These are phyloP conservation scores for Pleurotus sapidus DNA, from an alignment of 768 basidiomycete genomes.

Conservation along the genomic window DNA sequence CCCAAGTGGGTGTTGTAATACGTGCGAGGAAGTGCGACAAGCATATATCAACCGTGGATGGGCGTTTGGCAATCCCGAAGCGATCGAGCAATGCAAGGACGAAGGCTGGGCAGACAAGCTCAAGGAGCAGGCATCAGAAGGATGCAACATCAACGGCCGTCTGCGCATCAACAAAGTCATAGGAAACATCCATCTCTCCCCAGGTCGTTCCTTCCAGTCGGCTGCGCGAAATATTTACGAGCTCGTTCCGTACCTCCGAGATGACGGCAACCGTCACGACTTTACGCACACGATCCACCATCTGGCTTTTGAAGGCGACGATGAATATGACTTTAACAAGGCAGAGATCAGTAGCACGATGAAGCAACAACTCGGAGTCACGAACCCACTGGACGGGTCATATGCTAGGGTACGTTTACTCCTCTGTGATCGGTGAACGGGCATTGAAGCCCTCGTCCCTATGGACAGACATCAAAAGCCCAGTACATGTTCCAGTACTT, in stretches of 20 bases:
- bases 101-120: constrained; percentile 97
- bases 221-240: constrained; percentile 78
- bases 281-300: constrained; percentile 87
- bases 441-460: constrained; percentile 6
- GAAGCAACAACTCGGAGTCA: constrained; percentile 72
- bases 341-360: constrained; percentile 57
- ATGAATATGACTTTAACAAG: constrained; percentile 75
- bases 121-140: constrained; percentile 88
- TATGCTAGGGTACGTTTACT: constrained; percentile 46
- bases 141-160: constrained; percentile 90
- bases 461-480: constrained; percentile 61
- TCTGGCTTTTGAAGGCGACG: constrained; percentile 79
- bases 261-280: constrained; percentile 86
- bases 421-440: neutral
- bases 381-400: constrained; percentile 74
- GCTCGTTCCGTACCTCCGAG: constrained; percentile 91
- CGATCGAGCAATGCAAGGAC: constrained; percentile 91
- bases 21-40: constrained; percentile 91
- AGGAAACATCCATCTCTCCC: constrained; percentile 93
- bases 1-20: constrained; percentile 85
- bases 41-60: constrained; percentile 91
- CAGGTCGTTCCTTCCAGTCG: constrained; percentile 92
- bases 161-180: constrained; percentile 96
- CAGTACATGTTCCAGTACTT: constrained; percentile 99
- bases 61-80: constrained; percentile 90